phyloP scores from a whole-genome alignment of 306 rosid species.

The Ziziphus jujuba region DNA sequence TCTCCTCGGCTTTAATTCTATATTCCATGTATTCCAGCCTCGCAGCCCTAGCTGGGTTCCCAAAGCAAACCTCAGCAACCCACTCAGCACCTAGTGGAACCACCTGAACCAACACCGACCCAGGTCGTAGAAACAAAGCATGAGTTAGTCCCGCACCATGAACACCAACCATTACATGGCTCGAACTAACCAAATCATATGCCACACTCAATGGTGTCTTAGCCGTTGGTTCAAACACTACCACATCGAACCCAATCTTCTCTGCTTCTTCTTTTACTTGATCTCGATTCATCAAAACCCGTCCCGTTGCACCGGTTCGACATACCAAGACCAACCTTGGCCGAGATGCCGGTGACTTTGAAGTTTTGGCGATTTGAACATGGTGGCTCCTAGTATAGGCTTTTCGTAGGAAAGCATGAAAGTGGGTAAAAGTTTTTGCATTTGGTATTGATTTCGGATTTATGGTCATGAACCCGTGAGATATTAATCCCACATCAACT shows the following conservation, averaged over 20 bases:
- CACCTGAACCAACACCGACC: slow-evolving; percentile 39
- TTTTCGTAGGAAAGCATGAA: slow-evolving; percentile 34
- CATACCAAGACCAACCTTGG: slow-evolving; percentile 15
- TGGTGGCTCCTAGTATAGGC: slow-evolving; percentile 15
- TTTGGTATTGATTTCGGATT: slow-evolving; percentile 20
- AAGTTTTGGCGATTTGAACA: neutral
- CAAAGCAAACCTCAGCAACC: slow-evolving; percentile 30
- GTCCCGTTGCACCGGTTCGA: neutral
- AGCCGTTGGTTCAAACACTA: slow-evolving; percentile 28
- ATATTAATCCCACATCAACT: slow-evolving; percentile 42
- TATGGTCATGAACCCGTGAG: slow-evolving; percentile 44
- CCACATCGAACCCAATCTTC: slow-evolving; percentile 37
- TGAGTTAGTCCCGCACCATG: slow-evolving; percentile 50
- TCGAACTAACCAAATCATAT: slow-evolving; percentile 33
- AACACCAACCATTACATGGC: slow-evolving; percentile 47
- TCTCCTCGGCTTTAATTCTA: slow-evolving; percentile 36
- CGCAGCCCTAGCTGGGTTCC: slow-evolving; percentile 23
- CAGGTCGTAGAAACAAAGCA: slow-evolving; percentile 32
- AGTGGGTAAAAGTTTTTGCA: slow-evolving; percentile 22
- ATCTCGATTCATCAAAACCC: slow-evolving; percentile 12
- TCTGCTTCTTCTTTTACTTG: slow-evolving; percentile 19
- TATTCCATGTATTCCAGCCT: slow-evolving; percentile 38
- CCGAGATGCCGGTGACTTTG: neutral
- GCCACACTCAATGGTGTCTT: slow-evolving; percentile 17
- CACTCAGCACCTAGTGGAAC: slow-evolving; percentile 43